Evolutionary conservation across 225 moss, liverwort and hornwort species (phyloP).

Genomic region (Climacium dendroides): DNA sequence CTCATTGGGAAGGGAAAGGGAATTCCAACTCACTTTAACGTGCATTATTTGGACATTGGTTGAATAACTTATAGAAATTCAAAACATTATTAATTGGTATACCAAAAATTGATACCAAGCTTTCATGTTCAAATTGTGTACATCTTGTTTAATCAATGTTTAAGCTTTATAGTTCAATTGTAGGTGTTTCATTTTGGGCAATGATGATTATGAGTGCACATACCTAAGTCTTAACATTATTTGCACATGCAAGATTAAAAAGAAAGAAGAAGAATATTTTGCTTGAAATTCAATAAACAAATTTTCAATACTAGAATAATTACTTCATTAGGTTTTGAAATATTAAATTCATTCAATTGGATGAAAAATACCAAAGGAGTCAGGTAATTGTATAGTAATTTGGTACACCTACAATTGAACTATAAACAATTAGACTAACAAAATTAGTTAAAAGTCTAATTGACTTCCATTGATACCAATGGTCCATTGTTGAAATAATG

Average conservation of each 20-base stretch:
- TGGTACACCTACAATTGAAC: no score
- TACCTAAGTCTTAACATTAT: neutral
- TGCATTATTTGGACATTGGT: fast-evolving
- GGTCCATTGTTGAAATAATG: no score
- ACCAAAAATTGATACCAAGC: neutral
- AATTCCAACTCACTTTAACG: neutral
- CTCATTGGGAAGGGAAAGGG: fast-evolving
- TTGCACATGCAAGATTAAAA: neutral
- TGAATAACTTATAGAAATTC: neutral
- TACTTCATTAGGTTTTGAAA: neutral
- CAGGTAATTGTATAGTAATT: fast-evolving
- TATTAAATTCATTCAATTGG: fast-evolving
- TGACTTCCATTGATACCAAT: neutral
- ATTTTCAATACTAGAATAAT: neutral
- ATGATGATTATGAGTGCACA: neutral
- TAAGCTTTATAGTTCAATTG: neutral
- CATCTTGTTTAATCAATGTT: neutral
- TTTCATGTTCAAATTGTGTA: neutral
- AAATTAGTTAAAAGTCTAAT: neutral
- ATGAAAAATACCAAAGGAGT: fast-evolving
- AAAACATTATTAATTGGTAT: neutral
- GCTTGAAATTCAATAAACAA: neutral
- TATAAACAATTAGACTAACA: neutral
- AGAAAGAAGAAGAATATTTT: neutral
- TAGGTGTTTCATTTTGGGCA: neutral